Conservation (phyloP, 2,329 filamentous ascomycete genomes). For the Aquanectria penicillioides region DNA sequence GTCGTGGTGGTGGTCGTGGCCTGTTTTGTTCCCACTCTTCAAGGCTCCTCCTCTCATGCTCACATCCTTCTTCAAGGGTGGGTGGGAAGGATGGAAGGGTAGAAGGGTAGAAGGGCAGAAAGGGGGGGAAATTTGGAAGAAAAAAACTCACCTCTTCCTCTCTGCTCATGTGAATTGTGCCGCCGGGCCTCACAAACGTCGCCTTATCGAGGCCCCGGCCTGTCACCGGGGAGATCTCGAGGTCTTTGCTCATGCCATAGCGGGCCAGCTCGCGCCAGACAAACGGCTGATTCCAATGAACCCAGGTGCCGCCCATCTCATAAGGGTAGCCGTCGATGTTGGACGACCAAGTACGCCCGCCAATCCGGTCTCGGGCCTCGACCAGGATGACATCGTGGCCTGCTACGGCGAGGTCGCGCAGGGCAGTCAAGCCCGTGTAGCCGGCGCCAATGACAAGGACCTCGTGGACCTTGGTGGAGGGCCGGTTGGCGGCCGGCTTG, state of each 20-base stretch:
- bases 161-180: constrained; percentile 13
- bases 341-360: constrained; percentile 16
- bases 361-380: constrained; percentile 19
- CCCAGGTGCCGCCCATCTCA: constrained; percentile 22
- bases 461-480: constrained; percentile 14
- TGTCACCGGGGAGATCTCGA: constrained; percentile 21
- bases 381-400: constrained; percentile 19
- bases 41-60: no score
- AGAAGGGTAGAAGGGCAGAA: no score
- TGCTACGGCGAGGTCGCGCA: constrained; percentile 14
- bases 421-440: constrained; percentile 22
- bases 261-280: constrained; percentile 26
- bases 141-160: constrained; percentile 17
- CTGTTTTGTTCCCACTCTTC: no score
- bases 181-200: constrained; percentile 14
- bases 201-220: constrained; percentile 21
- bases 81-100: no score
- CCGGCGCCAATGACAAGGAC: constrained; percentile 25
- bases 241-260: constrained; percentile 19
- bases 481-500: constrained; percentile 14
- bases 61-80: no score
- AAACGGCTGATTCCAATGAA: constrained; percentile 27
- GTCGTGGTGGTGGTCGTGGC: no score
- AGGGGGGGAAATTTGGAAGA: no score
- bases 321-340: constrained; percentile 21